A percentile compares a stretch with the other conserved stretches of the same genome.
phyloP scores from a whole-genome alignment of 768 basidiomycete genomes.

The Infundibulicybe gibba region DNA sequence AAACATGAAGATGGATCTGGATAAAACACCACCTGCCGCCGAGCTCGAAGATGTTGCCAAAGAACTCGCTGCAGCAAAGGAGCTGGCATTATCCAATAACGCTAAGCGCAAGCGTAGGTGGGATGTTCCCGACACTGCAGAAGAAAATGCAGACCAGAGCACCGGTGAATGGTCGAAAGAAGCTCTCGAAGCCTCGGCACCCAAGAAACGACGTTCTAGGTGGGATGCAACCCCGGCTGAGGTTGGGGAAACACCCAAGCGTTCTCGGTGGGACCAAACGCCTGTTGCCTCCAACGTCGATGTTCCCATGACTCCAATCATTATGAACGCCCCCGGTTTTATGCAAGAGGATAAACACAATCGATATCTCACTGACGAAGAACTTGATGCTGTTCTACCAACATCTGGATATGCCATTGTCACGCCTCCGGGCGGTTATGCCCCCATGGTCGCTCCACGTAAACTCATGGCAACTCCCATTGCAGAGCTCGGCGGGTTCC shows the following conservation, averaged over 20 bases:
- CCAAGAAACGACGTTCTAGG: slow-evolving; percentile 90
- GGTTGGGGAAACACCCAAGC: slow-evolving; percentile 73
- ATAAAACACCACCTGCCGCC: slow-evolving; percentile 86
- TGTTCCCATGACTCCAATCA: slow-evolving; percentile 71
- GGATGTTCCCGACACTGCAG: slow-evolving; percentile 63
- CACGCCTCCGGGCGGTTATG: slow-evolving; percentile 92
- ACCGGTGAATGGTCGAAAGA: slow-evolving; percentile 75
- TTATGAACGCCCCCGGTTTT: slow-evolving; percentile 85
- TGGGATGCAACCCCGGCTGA: slow-evolving; percentile 95
- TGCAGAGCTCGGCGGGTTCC: slow-evolving; percentile 79
- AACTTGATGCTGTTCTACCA: slow-evolving; percentile 89
- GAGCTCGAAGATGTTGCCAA: slow-evolving; percentile 72
- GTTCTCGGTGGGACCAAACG: slow-evolving; percentile 96
- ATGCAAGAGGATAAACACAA: slow-evolving; percentile 96
- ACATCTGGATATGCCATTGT: slow-evolving; percentile 86
- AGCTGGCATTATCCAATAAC: slow-evolving; percentile 28
- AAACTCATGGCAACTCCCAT: slow-evolving; percentile 57
- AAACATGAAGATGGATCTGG: slow-evolving; percentile 80
- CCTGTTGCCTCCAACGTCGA: slow-evolving; percentile 60
- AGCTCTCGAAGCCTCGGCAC: slow-evolving; percentile 65
- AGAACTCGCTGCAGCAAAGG: slow-evolving; percentile 59
- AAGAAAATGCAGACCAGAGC: slow-evolving; percentile 66
- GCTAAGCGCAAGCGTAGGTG: slow-evolving; percentile 77
- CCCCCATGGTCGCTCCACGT: slow-evolving; percentile 64
- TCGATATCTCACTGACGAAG: slow-evolving; percentile 93